These are phyloP conservation scores for Nakaseomyces bracarensis DNA, from an alignment of 1,139 yeast genomes.

Conservation along the genomic window DNA sequence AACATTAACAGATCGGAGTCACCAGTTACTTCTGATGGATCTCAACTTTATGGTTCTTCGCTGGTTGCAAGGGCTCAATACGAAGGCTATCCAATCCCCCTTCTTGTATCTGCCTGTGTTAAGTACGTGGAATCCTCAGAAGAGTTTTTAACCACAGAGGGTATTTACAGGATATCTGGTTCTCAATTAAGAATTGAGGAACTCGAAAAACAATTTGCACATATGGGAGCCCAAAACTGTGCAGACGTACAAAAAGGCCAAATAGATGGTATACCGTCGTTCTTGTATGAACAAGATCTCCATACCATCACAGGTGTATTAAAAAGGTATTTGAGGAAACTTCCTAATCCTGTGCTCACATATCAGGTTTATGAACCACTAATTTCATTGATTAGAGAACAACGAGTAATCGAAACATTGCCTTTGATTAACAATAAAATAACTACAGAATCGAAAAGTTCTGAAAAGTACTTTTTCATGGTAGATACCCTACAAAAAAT, in stretches of 20 bases:
- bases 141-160: constrained; percentile 62
- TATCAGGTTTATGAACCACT: constrained; percentile 58
- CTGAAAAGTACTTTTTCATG: constrained; percentile 14
- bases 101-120: constrained; percentile 65
- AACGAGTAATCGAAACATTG: constrained; percentile 25
- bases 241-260: constrained; percentile 6
- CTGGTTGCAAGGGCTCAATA: constrained; percentile 49
- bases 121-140: constrained; percentile 60
- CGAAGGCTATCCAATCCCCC: constrained; percentile 61
- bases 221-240: constrained; percentile 3
- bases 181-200: constrained; percentile 48
- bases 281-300: constrained; percentile 51
- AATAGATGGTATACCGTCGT: neutral
- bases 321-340: constrained; percentile 74
- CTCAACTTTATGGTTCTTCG: constrained; percentile 28
- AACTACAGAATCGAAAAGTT: constrained; percentile 5
- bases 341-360: constrained; percentile 81
- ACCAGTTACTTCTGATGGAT: constrained; percentile 16
- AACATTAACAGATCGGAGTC: constrained; percentile 9
- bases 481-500: constrained; percentile 33
- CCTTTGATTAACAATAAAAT: constrained; percentile 4
- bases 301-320: constrained; percentile 81
- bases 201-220: constrained; percentile 30
- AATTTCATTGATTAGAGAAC: constrained; percentile 41
- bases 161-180: constrained; percentile 86